Base-by-base conservation (phyloP, 768 basidiomycete species). In the Boletales sp. region DNA sequence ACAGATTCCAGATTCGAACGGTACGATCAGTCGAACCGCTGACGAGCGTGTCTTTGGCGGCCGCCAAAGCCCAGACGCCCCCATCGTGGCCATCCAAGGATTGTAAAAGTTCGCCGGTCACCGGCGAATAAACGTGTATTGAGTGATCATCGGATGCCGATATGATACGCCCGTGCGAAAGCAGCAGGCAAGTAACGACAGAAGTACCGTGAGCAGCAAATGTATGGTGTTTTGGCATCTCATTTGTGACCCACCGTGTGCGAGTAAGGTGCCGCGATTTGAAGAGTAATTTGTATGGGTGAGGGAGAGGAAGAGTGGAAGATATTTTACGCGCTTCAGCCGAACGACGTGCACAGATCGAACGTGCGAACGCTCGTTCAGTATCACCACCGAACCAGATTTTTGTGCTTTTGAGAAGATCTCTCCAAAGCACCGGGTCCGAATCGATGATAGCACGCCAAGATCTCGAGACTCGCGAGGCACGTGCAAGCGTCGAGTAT, bases 91-190 rank as follows among this genome's bases (percentile, higher is more conserved):
- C 95, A 50, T 88, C 79, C 38, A 98, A 77, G 2, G 85, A 80
- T 37, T 80, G 82, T 5, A 86, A 67, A 18, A 90, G 78, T 34
- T 81, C 76, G 12, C 95, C 95, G 0, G 86, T 89, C 18, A 78
- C 66, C n/a, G 91, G 94, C 19, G 86, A 87, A 66, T 95, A 97
- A 41, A 99, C 84, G 62, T 94, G 90, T 62, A 98, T 96, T 4
- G 92, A 90, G 60, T 97, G 92, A 69, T 97, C 94, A 68, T 99
- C 95, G 1, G 93, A 95, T 11, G 95, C 94, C 11, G 91, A 94
- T 61, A 99, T 92, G 70, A 99, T 92, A 53, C 94, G 91, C 30
- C 90, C 89, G 53, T 84, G 83, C 44, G 95, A 96, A 73, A 99
- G 91, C 59, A 97, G 81, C 41, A 97, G 82, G 67, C 94, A 96